Base-by-base conservation (phyloP, 371 early-diverging fungal genomes). In the Synchytrium microbalum region DNA sequence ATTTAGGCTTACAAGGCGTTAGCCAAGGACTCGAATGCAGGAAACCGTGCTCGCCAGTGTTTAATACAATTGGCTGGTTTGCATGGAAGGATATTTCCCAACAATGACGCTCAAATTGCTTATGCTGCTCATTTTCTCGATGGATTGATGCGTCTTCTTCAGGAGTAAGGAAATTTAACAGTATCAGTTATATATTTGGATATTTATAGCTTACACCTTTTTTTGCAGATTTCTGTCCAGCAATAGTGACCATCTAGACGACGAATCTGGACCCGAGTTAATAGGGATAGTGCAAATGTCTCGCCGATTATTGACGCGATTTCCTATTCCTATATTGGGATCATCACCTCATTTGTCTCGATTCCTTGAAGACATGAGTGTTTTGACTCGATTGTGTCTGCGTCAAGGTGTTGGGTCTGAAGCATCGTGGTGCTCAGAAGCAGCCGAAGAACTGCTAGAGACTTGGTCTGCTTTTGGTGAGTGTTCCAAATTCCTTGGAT, bases 41-140 rank as follows among this genome's bases (percentile, higher is more conserved):
- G 75, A 1, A 84, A 86, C 66, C 79, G 83, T 23, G 79, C 80
- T 33, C 69, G 83, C 56, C 86, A 86, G 70, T 86, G 88, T 56
- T 69, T 90, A 26, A 71, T 84, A 24, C 86, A 88, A 58, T 75
- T 90, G 13, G 85, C 87, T 13, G 87, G 88, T n/a, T 73, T 88
- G 53, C 82, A 79, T 51, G 79, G 83, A 32, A 78, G 84, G 0
- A 83, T 88, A 27, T 88, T 90, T 66, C 72, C 73, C 1, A 69
- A 75, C 59, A 60, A 66, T 0, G 75, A 76, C 2, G 72, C 74
- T 75, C 16, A 72, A 69, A 33, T 65, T 38, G 64, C 58, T 31
- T 72, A 67, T 59, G 46, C 66, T 1, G 64, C 27, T 0, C 69
- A 68, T 23, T 57, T 73, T 1, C 54, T 75, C 30, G 77, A 78